Conservation (phyloP, 2,329 filamentous ascomycete genomes). For the Bisporella sp. region DNA sequence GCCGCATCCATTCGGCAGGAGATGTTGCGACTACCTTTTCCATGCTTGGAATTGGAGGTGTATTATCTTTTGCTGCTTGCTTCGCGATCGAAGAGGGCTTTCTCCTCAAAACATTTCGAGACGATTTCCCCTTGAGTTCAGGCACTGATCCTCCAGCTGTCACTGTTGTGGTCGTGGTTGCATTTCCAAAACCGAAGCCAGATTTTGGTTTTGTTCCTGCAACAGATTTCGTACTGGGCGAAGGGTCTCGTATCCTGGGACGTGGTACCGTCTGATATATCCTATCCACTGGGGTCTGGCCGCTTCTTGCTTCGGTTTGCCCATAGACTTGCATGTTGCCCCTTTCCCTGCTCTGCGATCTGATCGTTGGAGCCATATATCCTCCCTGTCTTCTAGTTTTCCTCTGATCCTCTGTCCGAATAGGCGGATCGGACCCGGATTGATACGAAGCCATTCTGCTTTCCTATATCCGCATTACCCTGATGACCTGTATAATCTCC, state of each 20-base stretch:
- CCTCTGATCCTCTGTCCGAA: slow-evolving; percentile 32
- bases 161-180: slow-evolving; percentile 12
- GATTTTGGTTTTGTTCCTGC: slow-evolving; percentile 11
- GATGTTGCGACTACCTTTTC: slow-evolving; percentile 15
- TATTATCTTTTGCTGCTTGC: slow-evolving; percentile 29
- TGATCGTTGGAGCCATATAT: slow-evolving; percentile 10
- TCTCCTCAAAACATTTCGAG: slow-evolving; percentile 39
- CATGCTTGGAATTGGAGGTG: slow-evolving; percentile 14
- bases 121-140: slow-evolving; percentile 22
- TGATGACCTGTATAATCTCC: slow-evolving; percentile 7
- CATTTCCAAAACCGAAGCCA: slow-evolving; percentile 17
- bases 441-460: slow-evolving; percentile 37
- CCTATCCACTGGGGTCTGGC: slow-evolving; percentile 7
- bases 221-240: slow-evolving; percentile 11
- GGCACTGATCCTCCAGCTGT: slow-evolving; percentile 4
- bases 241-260: slow-evolving; percentile 15
- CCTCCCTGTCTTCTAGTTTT: slow-evolving; percentile 23
- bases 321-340: slow-evolving; percentile 32
- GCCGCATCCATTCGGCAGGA: slow-evolving; percentile 11
- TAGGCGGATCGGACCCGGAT: slow-evolving; percentile 34
- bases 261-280: slow-evolving; percentile 17
- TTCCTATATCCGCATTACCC: slow-evolving; percentile 17
- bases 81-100: slow-evolving; percentile 39
- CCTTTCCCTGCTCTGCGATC: slow-evolving; percentile 30
- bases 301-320: slow-evolving; percentile 15